Evolutionary conservation across 225 moss, liverwort and hornwort species (phyloP).

Genomic region (Asterella californica): DNA sequence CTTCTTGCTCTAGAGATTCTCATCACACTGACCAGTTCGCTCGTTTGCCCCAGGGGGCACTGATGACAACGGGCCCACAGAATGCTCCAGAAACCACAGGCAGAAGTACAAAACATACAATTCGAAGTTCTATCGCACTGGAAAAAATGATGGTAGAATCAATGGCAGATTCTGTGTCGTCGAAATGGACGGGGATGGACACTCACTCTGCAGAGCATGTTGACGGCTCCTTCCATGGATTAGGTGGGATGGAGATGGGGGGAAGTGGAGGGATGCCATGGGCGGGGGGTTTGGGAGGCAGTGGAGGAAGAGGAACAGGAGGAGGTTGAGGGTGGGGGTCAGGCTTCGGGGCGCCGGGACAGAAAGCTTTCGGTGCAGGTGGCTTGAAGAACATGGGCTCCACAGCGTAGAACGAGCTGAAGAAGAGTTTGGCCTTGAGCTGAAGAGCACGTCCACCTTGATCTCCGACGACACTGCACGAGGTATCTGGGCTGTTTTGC

Average conservation of each 20-base stretch:
- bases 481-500: slow-evolving; percentile 51
- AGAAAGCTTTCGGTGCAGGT: slow-evolving; percentile 48
- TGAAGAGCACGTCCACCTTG: slow-evolving; percentile 52
- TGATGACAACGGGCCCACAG: too few species aligned
- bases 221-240: slow-evolving; percentile 36
- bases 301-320: slow-evolving; percentile 25
- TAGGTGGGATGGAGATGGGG: neutral
- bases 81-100: too few species aligned
- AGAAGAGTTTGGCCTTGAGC: slow-evolving; percentile 67
- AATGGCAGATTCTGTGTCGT: too few species aligned
- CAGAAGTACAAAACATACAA: too few species aligned
- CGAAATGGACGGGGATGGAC: neutral
- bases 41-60: too few species aligned
- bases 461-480: slow-evolving; percentile 53
- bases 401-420: slow-evolving; percentile 53
- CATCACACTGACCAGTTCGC: too few species aligned
- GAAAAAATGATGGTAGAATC: too few species aligned
- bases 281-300: slow-evolving; percentile 38
- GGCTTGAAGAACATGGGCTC: slow-evolving; percentile 72
- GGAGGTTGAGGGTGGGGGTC: slow-evolving; percentile 19
- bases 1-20: too few species aligned
- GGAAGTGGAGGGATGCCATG: neutral
- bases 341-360: slow-evolving; percentile 36
- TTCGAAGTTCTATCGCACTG: too few species aligned
- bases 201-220: slow-evolving; percentile 45